Conservation (phyloP, 2,329 filamentous ascomycete species). For the Paraconiothyrium sp. region DNA sequence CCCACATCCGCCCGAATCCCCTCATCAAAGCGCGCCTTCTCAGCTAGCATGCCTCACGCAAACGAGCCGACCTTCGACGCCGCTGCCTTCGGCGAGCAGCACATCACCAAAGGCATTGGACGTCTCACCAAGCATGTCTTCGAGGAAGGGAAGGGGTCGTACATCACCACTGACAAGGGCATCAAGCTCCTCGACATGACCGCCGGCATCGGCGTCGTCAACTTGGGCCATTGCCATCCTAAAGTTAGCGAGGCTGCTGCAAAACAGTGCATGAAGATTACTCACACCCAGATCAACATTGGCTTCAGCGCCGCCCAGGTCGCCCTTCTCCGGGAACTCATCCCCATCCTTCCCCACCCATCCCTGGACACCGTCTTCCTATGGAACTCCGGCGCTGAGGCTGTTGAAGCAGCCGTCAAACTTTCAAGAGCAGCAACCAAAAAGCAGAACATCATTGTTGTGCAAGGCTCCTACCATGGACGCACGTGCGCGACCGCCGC, state of each 20-base stretch:
- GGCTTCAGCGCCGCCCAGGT: constrained; percentile 42
- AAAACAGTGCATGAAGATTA: constrained; percentile 42
- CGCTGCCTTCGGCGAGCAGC: constrained; percentile 38
- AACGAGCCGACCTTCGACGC: constrained; percentile 27
- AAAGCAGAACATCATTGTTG: constrained; percentile 44
- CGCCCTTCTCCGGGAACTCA: constrained; percentile 37
- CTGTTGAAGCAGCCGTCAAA: constrained; percentile 42
- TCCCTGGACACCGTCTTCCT: constrained; percentile 41
- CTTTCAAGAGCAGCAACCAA: constrained; percentile 40
- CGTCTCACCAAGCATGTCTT: constrained; percentile 44
- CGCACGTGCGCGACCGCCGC: constrained; percentile 42
- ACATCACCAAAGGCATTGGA: constrained; percentile 44
- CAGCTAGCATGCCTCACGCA: constrained; percentile 13
- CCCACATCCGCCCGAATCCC: constrained; percentile 1
- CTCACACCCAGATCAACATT: constrained; percentile 43
- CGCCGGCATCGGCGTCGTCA: constrained; percentile 41
- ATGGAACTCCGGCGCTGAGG: constrained; percentile 44
- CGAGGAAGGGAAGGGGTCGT: constrained; percentile 41
- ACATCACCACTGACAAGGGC: constrained; percentile 42
- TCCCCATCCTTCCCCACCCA: constrained; percentile 40
- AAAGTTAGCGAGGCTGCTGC: constrained; percentile 43
- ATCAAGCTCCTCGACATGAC: constrained; percentile 43
- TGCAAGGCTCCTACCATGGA: constrained; percentile 44
- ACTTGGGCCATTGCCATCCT: constrained; percentile 42
- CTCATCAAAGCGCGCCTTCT: constrained; percentile 9